Evolutionary conservation across 106 monocot species (phyloP), one percentile per base, ranked within the genome.

Genomic region (Allium cepa): DNA sequence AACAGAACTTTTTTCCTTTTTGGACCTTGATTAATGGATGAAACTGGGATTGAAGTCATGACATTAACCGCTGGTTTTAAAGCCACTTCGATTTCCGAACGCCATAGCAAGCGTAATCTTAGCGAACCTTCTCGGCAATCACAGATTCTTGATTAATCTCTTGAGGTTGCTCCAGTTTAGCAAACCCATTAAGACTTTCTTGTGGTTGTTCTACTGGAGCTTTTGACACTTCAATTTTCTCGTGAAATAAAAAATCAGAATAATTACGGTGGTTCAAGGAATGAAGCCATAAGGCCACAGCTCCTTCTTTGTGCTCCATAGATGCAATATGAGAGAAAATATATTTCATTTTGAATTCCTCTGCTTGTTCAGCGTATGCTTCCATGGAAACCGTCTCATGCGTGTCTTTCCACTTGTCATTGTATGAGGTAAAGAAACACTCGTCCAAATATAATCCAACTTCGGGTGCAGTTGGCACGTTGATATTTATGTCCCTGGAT

Each of bases 251-350:
- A 52, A 93, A 87, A 82, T 99, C 99, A 27, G 93, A 85, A 56
- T 99, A 99, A 49, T 93, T 93, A 53, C 85, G 86, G 17, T 67
- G 75, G 67, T 93, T 99, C 56, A 99, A 77, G 9, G 90, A 93
- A 53, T 93, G 99, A 79, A 99, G 80, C 99, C 93, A 99, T 17
- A 99, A 51, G 47, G 93, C 90, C 15, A 90, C 93, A 70, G 90
- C 86, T 59, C 99, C 99, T 69, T 99, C 93, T 50, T 90, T 90
- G 59, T 87, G 79, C 76, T 99, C 99, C 93, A 90, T 99, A 7
- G 84, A 77, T 46, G 93, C 87, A 64, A 99, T 90, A 62, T 99
- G 87, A 49, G 83, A 47, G 74, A 71, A 83, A 57, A 99, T 93
- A 50, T 90, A 55, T 65, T 83, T 85, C 73, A 81, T 50, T 61